Evolutionary conservation across 139 green algal genomes (phyloP).

Genomic region (Volvox reticuliferus): DNA sequence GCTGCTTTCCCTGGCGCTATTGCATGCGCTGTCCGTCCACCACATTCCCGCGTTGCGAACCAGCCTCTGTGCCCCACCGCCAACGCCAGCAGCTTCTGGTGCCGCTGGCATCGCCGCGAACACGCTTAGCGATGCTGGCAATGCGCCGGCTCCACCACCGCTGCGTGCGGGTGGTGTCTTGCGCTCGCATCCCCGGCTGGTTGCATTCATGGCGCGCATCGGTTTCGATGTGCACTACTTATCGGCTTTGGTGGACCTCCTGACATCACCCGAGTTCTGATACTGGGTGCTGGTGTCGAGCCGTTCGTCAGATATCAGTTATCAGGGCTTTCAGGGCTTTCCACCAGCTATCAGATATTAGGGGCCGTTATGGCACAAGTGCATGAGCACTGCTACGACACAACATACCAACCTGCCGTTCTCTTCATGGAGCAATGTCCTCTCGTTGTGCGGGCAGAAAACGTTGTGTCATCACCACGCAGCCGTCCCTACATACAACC

Average conservation of each 20-base stretch:
- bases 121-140: background rate
- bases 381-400: no score
- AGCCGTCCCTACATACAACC: no score
- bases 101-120: background rate
- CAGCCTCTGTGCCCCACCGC: background rate
- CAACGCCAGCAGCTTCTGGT: background rate
- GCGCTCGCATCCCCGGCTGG: background rate
- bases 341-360: no score
- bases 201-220: background rate
- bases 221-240: constrained; percentile 54
- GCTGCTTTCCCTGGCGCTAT: constrained; percentile 48
- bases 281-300: no score
- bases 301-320: no score
- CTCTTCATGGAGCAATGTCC: no score
- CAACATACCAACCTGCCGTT: no score
- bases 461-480: no score
- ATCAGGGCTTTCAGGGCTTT: no score
- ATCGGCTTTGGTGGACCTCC: constrained; percentile 42
- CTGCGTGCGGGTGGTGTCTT: background rate
- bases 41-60: constrained; percentile 35
- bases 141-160: background rate
- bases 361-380: no score
- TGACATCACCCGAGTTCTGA: constrained; percentile 10
- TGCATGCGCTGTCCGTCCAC: constrained; percentile 39
- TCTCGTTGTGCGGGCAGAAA: no score